Evolutionary conservation across 2,329 filamentous ascomycete species (phyloP).

Genomic region (Aspergillus novoparasiticus): DNA sequence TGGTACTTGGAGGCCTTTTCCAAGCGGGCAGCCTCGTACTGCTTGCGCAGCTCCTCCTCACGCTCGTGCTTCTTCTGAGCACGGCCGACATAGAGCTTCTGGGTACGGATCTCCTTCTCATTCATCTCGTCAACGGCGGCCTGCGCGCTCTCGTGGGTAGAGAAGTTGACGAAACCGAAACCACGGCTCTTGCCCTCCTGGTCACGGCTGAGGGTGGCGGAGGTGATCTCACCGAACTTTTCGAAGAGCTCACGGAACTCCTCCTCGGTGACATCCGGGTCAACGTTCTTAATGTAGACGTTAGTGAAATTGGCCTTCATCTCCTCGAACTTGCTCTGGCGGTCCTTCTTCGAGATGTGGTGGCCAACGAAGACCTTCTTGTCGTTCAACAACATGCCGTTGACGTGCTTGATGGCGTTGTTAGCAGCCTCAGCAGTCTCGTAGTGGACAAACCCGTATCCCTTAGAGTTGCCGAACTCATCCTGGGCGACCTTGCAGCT

Average conservation of each 20-base stretch:
- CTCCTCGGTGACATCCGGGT: conserved; percentile 80
- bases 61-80: conserved; percentile 99
- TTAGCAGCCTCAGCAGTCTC: conserved; percentile 97
- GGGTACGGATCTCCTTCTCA: conserved; percentile 85
- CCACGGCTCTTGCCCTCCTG: conserved; percentile 89
- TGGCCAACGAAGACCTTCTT: conserved; percentile 99
- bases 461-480: conserved; percentile 94
- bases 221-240: conserved; percentile 91
- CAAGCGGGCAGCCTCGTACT: conserved; percentile 94
- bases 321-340: conserved; percentile 99
- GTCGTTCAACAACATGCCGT: conserved; percentile 99
- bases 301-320: conserved; percentile 99
- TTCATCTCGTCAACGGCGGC: conserved; percentile 91
- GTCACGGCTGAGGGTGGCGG: conserved; percentile 88
- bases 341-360: conserved; percentile 99
- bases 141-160: conserved; percentile 82
- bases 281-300: conserved; percentile 99
- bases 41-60: conserved; percentile 98
- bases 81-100: conserved; percentile 96
- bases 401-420: conserved; percentile 98
- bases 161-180: conserved; percentile 95
- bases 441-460: conserved; percentile 99
- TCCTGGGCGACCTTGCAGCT: conserved; percentile 99
- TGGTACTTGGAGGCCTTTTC: conserved; percentile 99
- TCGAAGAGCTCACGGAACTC: conserved; percentile 94